A percentile compares a stretch with the other conserved stretches of the same genome.
These are phyloP conservation scores for Pugionium dolabratum DNA, from an alignment of 345 rosid genomes.

Conservation along the genomic window DNA sequence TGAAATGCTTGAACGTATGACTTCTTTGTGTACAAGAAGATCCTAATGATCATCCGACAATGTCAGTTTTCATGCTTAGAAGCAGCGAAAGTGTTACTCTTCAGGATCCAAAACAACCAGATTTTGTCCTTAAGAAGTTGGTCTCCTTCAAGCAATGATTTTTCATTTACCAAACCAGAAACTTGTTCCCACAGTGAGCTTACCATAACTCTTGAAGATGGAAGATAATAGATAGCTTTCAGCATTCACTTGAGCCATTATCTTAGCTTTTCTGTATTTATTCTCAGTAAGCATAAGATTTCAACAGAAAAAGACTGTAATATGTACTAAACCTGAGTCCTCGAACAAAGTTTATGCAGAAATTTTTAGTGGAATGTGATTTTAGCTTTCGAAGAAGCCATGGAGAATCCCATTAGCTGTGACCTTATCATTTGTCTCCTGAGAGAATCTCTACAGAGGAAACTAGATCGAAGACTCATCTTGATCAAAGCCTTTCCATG, in stretches of 20 bases:
- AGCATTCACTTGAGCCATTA: slow-evolving; percentile 9
- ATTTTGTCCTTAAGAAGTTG: slow-evolving; percentile 45
- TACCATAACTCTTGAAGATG: slow-evolving; percentile 45
- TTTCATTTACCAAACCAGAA: slow-evolving; percentile 53
- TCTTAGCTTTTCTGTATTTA: background rate
- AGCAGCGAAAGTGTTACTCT: slow-evolving; percentile 13
- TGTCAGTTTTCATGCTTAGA: too few relatives aligned
- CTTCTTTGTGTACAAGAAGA: background rate
- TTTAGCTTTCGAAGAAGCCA: slow-evolving; percentile 78
- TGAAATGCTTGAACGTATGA: too few relatives aligned
- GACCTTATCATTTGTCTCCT: slow-evolving; percentile 66
- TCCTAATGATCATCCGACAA: too few relatives aligned
- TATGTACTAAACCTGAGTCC: background rate
- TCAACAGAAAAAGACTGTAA: background rate
- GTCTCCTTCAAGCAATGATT: slow-evolving; percentile 49
- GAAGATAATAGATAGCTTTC: slow-evolving; percentile 28
- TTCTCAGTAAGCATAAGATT: background rate
- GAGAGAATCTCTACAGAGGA: slow-evolving; percentile 57
- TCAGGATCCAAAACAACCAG: slow-evolving; percentile 56
- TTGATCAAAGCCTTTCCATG: slow-evolving; percentile 75
- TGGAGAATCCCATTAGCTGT: slow-evolving; percentile 65
- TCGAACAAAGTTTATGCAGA: slow-evolving; percentile 11
- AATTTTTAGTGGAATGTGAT: slow-evolving; percentile 46
- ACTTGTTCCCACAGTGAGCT: slow-evolving; percentile 49
- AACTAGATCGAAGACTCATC: slow-evolving; percentile 60